Percentiles rank a stretch among this genome's conserved stretches.
These are phyloP conservation scores for Fusarium nematophilum DNA, from an alignment of 2,329 filamentous ascomycete genomes.

Conservation along the genomic window DNA sequence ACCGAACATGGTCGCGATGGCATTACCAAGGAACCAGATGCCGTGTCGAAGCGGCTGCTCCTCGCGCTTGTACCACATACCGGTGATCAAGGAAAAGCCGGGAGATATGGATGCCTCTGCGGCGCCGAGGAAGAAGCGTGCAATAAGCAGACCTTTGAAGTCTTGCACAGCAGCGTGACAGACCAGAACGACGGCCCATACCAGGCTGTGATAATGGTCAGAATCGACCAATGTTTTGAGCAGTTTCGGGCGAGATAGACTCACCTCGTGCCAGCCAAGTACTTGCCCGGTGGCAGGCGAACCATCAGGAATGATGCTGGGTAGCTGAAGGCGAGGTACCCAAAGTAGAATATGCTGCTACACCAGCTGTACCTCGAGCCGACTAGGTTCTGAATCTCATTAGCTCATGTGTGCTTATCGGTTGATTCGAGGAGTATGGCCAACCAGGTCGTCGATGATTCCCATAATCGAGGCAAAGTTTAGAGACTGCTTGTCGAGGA, in stretches of 20 bases:
- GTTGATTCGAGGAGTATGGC: rapidly evolving
- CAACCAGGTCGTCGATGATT: constrained; percentile 35
- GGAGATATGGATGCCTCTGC: constrained; percentile 41
- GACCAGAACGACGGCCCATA: constrained; percentile 29
- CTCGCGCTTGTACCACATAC: constrained; percentile 41
- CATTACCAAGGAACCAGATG: constrained; percentile 39
- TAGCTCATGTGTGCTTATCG: neutral
- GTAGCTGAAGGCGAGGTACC: constrained; percentile 39
- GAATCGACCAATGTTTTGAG: rapidly evolving
- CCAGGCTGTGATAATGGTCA: constrained; percentile 10
- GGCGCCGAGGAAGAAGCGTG: constrained; percentile 36
- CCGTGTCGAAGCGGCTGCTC: constrained; percentile 39
- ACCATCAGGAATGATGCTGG: constrained; percentile 40
- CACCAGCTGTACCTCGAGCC: constrained; percentile 37
- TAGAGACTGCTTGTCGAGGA: constrained; percentile 39
- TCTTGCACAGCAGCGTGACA: constrained; percentile 35
- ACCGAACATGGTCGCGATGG: constrained; percentile 36
- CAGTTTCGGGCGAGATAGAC: rapidly evolving
- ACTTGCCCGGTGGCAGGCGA: constrained; percentile 33
- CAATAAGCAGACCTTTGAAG: constrained; percentile 29
- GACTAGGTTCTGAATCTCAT: constrained; percentile 16
- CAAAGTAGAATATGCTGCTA: constrained; percentile 39
- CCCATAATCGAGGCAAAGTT: constrained; percentile 42
- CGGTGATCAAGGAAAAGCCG: constrained; percentile 36
- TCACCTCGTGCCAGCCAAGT: constrained; percentile 33